Evolutionary conservation across 441 rosid genomes (phyloP), one percentile per base, ranked within the genome.

Genomic region (Aquilaria agallochum): DNA sequence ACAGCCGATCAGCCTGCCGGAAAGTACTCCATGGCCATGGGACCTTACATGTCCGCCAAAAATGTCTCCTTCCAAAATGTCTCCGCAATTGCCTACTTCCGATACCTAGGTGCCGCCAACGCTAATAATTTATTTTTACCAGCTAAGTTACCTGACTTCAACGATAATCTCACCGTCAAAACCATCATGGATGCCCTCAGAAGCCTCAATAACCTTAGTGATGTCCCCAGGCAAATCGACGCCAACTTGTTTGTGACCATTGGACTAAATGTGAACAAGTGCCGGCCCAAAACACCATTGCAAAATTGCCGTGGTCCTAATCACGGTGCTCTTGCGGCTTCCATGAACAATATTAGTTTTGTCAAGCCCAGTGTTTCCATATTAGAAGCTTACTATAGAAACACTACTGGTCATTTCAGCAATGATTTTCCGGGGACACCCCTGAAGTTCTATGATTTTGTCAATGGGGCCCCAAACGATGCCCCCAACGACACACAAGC

Each of bases 341-440:
- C 97, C 5, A 83, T 91, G 92, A 91, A 91, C 81, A 91, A 91
- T 72, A 70, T 88, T 59, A 86, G 85, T 74, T 91, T 91, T 66
- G 20, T 80, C 5, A 76, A 81, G 70, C 97, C 97, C 27, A 73
- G 64, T 9, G 44, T 86, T 42, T 86, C 97, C 2, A 59, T 86
- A 53, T 68, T 90, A 69, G 97, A 90, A 73, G 88, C 95, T 46
- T 90, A 83, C 50, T 81, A 90, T 77, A 77, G 78, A 71, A 68
- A 83, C 44, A 72, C 81, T 60, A 77, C 78, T 48, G 91, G 93
- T 0, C 63, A 80, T 55, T 88, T 84, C 78, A 90, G 87, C 0
- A 74, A 76, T 36, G 93, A 90, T 60, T 88, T 90, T 55, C 95
- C 95, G 46, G 88, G 55, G 1, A 72, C 71, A 8, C 97, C 97